Conservation (phyloP, 2,329 filamentous ascomycete genomes). For the Ophiostoma triangulosporum region DNA sequence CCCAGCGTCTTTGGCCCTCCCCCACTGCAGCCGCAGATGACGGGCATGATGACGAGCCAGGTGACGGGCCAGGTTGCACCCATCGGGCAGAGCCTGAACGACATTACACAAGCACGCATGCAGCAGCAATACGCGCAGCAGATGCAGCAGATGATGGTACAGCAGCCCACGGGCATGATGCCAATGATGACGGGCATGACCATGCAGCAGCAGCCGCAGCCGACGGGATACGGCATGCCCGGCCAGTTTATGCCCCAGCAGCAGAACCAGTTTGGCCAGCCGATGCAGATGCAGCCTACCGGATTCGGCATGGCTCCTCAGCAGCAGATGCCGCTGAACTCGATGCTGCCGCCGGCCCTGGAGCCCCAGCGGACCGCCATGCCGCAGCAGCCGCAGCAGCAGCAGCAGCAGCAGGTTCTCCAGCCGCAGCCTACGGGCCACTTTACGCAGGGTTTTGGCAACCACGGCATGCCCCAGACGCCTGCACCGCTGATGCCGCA, state of each 20-base stretch:
- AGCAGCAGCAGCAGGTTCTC: constrained; percentile 30
- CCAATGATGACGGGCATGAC: constrained; percentile 31
- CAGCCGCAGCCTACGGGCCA: constrained; percentile 64
- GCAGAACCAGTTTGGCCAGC: constrained; percentile 24
- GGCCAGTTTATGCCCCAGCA: constrained; percentile 29
- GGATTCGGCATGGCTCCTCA: constrained; percentile 36
- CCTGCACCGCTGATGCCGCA: constrained; percentile 56
- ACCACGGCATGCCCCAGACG: constrained; percentile 26
- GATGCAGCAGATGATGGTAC: constrained; percentile 22
- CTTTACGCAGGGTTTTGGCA: constrained; percentile 30
- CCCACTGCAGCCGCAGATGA: constrained; percentile 72
- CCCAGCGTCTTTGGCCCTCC: constrained; percentile 60
- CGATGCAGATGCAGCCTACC: constrained; percentile 48
- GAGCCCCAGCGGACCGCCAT: constrained; percentile 42
- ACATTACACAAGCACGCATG: constrained; percentile 52
- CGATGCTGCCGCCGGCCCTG: constrained; percentile 43
- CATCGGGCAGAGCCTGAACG: constrained; percentile 62
- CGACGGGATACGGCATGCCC: constrained; percentile 22
- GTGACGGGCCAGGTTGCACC: constrained; percentile 46
- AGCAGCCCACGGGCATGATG: constrained; percentile 25
- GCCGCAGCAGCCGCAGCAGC: constrained; percentile 34
- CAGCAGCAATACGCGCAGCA: constrained; percentile 44
- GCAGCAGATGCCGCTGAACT: constrained; percentile 29
- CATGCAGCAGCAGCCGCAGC: constrained; percentile 18
- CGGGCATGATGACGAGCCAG: constrained; percentile 67